Conservation (phyloP, 257 asterid species). For the Solanum gandarillasii region DNA sequence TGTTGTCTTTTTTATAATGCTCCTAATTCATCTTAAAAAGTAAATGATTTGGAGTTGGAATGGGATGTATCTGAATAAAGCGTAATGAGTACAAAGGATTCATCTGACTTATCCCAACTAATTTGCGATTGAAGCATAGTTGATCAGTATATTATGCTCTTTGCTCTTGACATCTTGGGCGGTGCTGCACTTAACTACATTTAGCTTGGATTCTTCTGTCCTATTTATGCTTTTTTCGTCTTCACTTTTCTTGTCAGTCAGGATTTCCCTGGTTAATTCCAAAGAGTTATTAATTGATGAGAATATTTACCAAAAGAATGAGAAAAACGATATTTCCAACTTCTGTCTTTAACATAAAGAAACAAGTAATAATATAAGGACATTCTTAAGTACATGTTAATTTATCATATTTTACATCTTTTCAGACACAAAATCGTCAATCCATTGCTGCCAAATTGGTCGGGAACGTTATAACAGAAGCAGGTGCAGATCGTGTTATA, state of each 20-base stretch:
- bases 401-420: background rate
- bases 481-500: conserved; percentile 91
- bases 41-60: background rate
- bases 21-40: background rate
- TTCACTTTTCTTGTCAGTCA: background rate
- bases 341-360: background rate
- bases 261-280: background rate
- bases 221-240: background rate
- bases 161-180: background rate
- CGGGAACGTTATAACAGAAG: conserved; percentile 76
- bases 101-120: background rate
- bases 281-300: background rate
- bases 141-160: background rate
- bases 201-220: background rate
- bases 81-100: background rate
- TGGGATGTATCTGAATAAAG: background rate
- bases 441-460: conserved; percentile 87
- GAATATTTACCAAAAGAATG: background rate
- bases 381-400: background rate
- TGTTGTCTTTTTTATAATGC: background rate
- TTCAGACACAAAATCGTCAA: conserved; percentile 83
- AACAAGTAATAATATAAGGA: background rate
- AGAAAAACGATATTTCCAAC: background rate
- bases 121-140: background rate
- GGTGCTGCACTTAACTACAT: background rate